Base-by-base conservation (phyloP, 2,329 filamentous ascomycete species). In the Exophiala calicioides region DNA sequence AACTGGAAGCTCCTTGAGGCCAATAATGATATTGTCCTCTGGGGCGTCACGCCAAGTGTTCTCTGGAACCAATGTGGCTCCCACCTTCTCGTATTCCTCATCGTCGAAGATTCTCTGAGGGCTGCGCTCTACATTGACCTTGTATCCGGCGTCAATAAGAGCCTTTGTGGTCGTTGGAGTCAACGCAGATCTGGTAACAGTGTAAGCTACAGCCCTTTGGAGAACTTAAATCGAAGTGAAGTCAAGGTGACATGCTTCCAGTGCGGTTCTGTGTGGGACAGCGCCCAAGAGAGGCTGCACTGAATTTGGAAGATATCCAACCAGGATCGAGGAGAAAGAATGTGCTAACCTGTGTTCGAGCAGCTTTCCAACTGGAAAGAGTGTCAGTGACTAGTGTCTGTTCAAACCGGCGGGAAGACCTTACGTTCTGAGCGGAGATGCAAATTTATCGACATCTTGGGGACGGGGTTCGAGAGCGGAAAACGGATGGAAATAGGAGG, bases 1-100 rank as follows among this genome's bases (percentile, higher is more conserved):
- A 59, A 85, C 84, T 23, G 82, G 82, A 8, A 90, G 76, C 70
- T 90, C 86, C 77, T 90, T 90, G 50, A 90, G 75, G 31, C 86
- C 86, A 50, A 90, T 69, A 52, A 90, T 82, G 60, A 89, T 80
- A 62, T 85, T 76, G 53, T 86, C 82, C 56, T 73, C 70, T 35
- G 84, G 81, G 1, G 81, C 84, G 48, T 85, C 73, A 44, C 74
- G 73, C 86, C 86, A 90, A 39, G 75, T 79, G 32, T 83, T 81
- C 54, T 80, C 77, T 10, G 79, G 75, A 10, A 88, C 79, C 19
- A 89, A 72, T n/a, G 72, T 77, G 35, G 82, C 82, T 39, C 85
- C 85, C 24, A 77, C 75, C 49, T 76, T 70, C 65, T 77, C 74
- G 57, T 81, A 85, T 61, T 85, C 81, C 30, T 42, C 58, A 66